Evolutionary conservation across 139 green algal genomes (phyloP).

Genomic region (Mychonastes homosphaera): DNA sequence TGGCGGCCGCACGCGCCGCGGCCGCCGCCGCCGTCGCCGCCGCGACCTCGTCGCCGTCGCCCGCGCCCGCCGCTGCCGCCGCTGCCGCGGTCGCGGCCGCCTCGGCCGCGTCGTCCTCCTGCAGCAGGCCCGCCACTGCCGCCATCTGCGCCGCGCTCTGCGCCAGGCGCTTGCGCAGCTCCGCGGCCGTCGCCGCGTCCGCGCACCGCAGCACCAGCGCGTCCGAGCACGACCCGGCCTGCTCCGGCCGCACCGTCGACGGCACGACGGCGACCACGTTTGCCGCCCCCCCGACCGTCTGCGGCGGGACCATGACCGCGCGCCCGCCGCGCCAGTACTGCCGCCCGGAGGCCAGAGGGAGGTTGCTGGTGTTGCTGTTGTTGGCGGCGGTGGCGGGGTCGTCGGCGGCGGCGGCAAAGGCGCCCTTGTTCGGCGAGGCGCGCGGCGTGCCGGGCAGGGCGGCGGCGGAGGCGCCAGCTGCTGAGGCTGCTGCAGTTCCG

Average conservation of each 20-base stretch:
- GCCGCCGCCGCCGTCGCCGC: not conserved
- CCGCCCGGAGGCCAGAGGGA: too few species aligned
- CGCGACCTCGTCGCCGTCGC: slow-evolving; percentile 15
- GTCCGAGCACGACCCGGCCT: slow-evolving; percentile 13
- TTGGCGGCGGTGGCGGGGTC: too few species aligned
- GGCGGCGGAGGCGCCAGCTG: too few species aligned
- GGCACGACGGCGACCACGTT: slow-evolving; percentile 15
- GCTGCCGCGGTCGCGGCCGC: not conserved
- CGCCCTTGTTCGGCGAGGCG: too few species aligned
- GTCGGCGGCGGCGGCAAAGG: too few species aligned
- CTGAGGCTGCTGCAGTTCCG: too few species aligned
- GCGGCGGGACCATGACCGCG: slow-evolving; percentile 10
- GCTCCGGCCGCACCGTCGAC: not conserved
- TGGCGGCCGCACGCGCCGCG: not conserved
- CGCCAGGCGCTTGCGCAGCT: slow-evolving; percentile 15
- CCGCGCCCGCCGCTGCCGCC: slow-evolving; percentile 9
- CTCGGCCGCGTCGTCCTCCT: not conserved
- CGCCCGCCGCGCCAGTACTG: slow-evolving; percentile 17
- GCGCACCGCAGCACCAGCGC: slow-evolving; percentile 22
- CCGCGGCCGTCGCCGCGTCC: slow-evolving; percentile 4
- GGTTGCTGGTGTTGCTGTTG: too few species aligned
- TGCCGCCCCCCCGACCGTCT: slow-evolving; percentile 10
- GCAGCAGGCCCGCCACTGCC: slow-evolving; percentile 15
- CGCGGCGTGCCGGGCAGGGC: too few species aligned
- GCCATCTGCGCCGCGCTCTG: slow-evolving; percentile 15